Evolutionary conservation across 495 filamentous ascomycete genomes (phyloP).

Genomic region (Xylaria sp.): DNA sequence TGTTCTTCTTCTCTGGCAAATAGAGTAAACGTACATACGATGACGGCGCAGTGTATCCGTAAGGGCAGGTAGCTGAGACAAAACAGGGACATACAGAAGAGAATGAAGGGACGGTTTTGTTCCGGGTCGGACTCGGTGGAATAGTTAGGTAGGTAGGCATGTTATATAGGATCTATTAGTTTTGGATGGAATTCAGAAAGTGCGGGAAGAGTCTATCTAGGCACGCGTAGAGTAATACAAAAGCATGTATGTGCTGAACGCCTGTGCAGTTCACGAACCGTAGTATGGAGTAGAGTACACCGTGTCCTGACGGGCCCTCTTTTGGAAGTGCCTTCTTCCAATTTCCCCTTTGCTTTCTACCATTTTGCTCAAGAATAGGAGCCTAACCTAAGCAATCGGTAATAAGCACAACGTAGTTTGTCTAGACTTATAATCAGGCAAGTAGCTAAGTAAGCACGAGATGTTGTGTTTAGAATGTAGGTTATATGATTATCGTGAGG

Average conservation of each 20-base stretch:
- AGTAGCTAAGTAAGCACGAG: not conserved
- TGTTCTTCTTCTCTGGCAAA: not conserved
- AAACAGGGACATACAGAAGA: not conserved
- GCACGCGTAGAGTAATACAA: too few species aligned
- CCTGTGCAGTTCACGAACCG: too few species aligned
- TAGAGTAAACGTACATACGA: not conserved
- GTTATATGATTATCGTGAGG: not conserved
- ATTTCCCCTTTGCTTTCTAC: not conserved
- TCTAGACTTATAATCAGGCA: not conserved
- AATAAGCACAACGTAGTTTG: not conserved
- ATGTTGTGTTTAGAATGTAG: not conserved
- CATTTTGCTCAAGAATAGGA: not conserved
- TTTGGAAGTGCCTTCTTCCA: too few species aligned
- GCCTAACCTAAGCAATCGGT: not conserved
- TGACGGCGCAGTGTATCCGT: not conserved
- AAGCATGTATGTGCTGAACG: too few species aligned
- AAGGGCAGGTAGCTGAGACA: not conserved
- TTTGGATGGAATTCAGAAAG: not conserved
- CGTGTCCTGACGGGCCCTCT: too few species aligned
- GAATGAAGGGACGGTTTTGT: not conserved
- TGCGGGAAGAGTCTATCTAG: too few species aligned
- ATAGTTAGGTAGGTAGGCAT: not conserved
- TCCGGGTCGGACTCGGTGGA: not conserved
- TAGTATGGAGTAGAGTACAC: too few species aligned
- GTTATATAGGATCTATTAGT: too few species aligned